Conservation (phyloP, 257 asterid species). For the Petunia secreta region DNA sequence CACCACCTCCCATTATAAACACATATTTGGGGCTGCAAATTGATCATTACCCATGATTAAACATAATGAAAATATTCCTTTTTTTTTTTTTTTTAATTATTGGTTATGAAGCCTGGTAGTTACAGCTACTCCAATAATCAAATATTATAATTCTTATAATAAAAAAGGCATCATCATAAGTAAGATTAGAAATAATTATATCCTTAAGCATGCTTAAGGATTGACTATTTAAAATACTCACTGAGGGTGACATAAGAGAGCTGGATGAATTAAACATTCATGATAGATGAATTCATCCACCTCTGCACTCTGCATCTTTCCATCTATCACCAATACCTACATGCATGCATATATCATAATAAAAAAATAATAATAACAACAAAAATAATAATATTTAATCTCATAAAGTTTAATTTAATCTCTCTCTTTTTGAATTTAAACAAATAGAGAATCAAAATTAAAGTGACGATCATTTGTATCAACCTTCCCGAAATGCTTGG, state of each 20-base stretch:
- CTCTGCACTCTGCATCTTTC: slow-evolving; percentile 99
- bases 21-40: slow-evolving; percentile 67
- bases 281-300: slow-evolving; percentile 93
- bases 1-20: slow-evolving; percentile 99
- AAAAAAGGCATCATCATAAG: background rate
- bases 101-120: background rate
- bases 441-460: background rate
- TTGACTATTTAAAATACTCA: slow-evolving; percentile 33
- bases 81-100: background rate
- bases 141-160: background rate
- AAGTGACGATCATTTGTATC: background rate
- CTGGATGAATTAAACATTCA: slow-evolving; percentile 94
- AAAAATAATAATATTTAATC: background rate
- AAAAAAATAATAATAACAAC: background rate
- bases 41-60: background rate
- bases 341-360: slow-evolving; percentile 19
- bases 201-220: background rate
- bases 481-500: slow-evolving; percentile 93
- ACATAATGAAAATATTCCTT: background rate
- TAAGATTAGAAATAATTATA: background rate
- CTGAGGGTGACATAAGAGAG: slow-evolving; percentile 92
- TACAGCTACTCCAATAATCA: background rate
- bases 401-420: background rate
- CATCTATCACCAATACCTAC: slow-evolving; percentile 94
- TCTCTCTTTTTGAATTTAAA: background rate